Conservation (phyloP, 208 protist species). For the Tritrichomonas foetus region DNA sequence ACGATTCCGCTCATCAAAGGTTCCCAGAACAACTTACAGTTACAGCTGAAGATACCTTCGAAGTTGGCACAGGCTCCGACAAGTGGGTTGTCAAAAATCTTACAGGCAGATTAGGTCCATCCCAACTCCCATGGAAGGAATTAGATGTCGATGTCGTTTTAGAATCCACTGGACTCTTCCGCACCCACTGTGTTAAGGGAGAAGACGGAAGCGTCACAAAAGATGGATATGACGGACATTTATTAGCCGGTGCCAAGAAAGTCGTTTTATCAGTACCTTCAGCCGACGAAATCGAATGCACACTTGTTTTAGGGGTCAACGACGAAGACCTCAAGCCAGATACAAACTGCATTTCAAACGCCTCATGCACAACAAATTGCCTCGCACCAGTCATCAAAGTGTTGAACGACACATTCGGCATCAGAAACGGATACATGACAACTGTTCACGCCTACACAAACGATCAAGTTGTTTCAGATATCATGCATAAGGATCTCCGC, state of each 20-base stretch:
- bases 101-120: slow-evolving; percentile 58
- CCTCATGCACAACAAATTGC: slow-evolving; percentile 99
- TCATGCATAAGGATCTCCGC: slow-evolving; percentile 94
- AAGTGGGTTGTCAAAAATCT: not conserved
- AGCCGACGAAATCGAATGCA: slow-evolving; percentile 76
- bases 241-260: slow-evolving; percentile 79
- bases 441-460: slow-evolving; percentile 98
- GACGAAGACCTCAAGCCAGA: slow-evolving; percentile 61
- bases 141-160: slow-evolving; percentile 86
- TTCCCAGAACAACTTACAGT: slow-evolving; percentile 55
- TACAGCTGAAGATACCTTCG: not conserved
- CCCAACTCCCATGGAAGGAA: slow-evolving; percentile 79
- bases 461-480: slow-evolving; percentile 92
- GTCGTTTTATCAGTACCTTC: slow-evolving; percentile 97
- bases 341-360: slow-evolving; percentile 51
- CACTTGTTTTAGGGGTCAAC: slow-evolving; percentile 97
- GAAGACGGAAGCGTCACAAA: slow-evolving; percentile 75
- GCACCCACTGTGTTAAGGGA: slow-evolving; percentile 69
- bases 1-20: slow-evolving; percentile 64
- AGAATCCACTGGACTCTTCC: slow-evolving; percentile 97
- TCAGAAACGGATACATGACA: slow-evolving; percentile 89
- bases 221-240: not conserved
- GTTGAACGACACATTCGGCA: slow-evolving; percentile 88
- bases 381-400: slow-evolving; percentile 92
- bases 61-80: not conserved